These are phyloP conservation scores for Penicillium waksmanii DNA, from an alignment of 495 filamentous ascomycete genomes.

Conservation along the genomic window DNA sequence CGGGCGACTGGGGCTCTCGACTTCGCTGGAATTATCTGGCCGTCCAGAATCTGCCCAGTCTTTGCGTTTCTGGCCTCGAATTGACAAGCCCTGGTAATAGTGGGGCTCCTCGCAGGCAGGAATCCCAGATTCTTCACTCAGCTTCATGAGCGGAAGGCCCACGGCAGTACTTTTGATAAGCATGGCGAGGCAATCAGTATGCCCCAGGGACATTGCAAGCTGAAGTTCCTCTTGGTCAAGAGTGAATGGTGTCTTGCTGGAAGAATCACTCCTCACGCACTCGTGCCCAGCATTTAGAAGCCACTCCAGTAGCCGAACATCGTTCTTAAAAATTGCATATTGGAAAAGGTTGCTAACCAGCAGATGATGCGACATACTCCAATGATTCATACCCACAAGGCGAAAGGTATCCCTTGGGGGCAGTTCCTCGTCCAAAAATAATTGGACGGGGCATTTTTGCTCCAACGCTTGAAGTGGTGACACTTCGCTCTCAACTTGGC, in stretches of 20 bases:
- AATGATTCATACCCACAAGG: neutral
- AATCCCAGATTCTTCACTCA: constrained; percentile 62
- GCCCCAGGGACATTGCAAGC: constrained; percentile 49
- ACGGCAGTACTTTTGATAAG: constrained; percentile 60
- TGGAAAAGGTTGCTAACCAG: constrained; percentile 21
- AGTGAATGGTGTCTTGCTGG: constrained; percentile 26
- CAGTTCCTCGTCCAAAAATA: constrained; percentile 34
- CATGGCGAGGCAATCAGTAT: constrained; percentile 46
- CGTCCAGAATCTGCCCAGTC: constrained; percentile 64
- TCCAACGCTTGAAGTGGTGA: constrained; percentile 52
- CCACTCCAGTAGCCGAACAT: constrained; percentile 46
- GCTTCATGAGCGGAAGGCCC: constrained; percentile 64
- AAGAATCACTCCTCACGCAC: constrained; percentile 21
- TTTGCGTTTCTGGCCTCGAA: constrained; percentile 71
- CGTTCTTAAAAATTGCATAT: constrained; percentile 43
- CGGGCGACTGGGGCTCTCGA: constrained; percentile 34
- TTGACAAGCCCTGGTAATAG: constrained; percentile 72
- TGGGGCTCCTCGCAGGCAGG: constrained; percentile 59
- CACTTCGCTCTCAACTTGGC: constrained; percentile 61
- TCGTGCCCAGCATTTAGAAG: constrained; percentile 46
- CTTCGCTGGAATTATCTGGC: constrained; percentile 20
- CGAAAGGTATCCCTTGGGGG: neutral
- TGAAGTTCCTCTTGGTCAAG: constrained; percentile 29
- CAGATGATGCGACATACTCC: neutral
- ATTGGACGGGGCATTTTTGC: constrained; percentile 31